Evolutionary conservation across 169 alveolate species (phyloP).

Genomic region (Theileria sp.): DNA sequence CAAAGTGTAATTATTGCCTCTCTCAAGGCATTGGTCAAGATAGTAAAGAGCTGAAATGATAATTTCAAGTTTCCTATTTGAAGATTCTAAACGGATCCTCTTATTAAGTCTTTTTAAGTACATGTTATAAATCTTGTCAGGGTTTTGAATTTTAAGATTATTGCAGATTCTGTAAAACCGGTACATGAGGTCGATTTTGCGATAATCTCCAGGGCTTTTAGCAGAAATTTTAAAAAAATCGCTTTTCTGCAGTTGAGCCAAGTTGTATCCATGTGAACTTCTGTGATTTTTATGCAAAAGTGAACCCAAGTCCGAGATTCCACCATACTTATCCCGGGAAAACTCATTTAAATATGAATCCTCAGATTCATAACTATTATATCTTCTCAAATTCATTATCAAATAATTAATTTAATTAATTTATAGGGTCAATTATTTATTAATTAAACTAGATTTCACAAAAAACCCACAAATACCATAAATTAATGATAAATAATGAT

Average conservation of each 20-base stretch:
- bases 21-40: conserved; percentile 27
- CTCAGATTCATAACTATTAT: neutral
- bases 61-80: conserved; percentile 22
- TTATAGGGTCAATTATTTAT: too few relatives aligned
- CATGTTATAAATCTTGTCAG: conserved; percentile 38
- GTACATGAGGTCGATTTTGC: conserved; percentile 32
- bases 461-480: too few relatives aligned
- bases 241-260: conserved; percentile 6
- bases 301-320: neutral
- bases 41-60: conserved; percentile 47
- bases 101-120: conserved; percentile 34
- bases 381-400: neutral
- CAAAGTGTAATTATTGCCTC: conserved; percentile 2
- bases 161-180: conserved; percentile 29
- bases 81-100: conserved; percentile 29
- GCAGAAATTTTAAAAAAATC: conserved; percentile 11
- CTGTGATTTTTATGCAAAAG: neutral
- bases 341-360: neutral
- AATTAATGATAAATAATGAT: neutral
- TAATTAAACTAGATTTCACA: too few relatives aligned
- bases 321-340: neutral
- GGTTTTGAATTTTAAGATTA: conserved; percentile 25
- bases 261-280: neutral
- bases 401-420: too few relatives aligned
- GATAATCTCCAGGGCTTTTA: conserved; percentile 13